phyloP scores from a whole-genome alignment of 345 rosid species.

The Trapa bicornis region DNA sequence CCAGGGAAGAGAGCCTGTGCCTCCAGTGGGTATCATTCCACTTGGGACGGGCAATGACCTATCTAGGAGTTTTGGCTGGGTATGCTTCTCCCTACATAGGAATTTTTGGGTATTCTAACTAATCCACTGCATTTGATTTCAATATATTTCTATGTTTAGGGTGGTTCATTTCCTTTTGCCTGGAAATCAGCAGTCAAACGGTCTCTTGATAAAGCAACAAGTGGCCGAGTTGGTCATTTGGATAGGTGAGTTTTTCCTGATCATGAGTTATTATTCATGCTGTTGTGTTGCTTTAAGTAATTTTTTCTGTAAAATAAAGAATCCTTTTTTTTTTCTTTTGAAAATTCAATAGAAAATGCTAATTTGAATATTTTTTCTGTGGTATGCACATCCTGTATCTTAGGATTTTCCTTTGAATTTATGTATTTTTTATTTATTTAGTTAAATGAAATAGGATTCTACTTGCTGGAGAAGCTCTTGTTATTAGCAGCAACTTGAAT shows the following conservation, averaged over 20 bases:
- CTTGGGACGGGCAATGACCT: constrained; percentile 96
- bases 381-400: background rate
- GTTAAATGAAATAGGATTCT: background rate
- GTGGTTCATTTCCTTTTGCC: constrained; percentile 87
- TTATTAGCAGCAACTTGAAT: background rate
- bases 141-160: constrained; percentile 32
- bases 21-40: constrained; percentile 84
- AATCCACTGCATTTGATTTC: constrained; percentile 12
- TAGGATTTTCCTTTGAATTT: background rate
- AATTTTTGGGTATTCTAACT: constrained; percentile 12
- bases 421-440: background rate
- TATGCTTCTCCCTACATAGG: constrained; percentile 22
- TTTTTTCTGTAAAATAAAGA: too few species aligned
- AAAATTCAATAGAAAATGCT: background rate
- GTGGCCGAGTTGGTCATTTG: constrained; percentile 47
- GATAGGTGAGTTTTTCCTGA: constrained; percentile 41
- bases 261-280: background rate
- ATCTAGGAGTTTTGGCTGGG: constrained; percentile 95
- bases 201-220: constrained; percentile 50
- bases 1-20: constrained; percentile 50
- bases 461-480: background rate
- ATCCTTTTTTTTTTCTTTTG: too few species aligned
- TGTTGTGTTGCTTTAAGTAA: background rate
- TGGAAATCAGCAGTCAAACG: constrained; percentile 91
- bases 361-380: background rate